A percentile compares a stretch with the other conserved stretches of the same genome.
Evolutionary conservation across 371 early-diverging fungal species (phyloP).

Genomic region (Apophysomyces variabilis): DNA sequence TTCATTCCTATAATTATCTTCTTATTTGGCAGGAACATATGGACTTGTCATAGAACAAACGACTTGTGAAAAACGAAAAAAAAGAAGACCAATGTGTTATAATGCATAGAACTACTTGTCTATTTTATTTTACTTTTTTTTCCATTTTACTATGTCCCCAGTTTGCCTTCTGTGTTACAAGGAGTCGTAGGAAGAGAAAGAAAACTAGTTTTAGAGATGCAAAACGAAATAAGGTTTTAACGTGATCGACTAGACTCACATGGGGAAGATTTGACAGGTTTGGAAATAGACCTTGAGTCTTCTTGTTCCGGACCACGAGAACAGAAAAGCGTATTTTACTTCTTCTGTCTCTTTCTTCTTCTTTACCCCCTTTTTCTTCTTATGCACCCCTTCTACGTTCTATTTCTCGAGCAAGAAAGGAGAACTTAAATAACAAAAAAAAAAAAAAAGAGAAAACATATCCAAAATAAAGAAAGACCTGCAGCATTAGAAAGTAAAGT

Average conservation of each 20-base stretch:
- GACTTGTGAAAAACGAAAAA: neutral
- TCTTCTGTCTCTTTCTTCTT: neutral
- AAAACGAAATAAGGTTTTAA: neutral
- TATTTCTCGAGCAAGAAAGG: neutral
- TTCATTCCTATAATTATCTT: neutral
- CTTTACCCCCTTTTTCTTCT: neutral
- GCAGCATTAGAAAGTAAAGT: neutral
- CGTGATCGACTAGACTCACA: neutral
- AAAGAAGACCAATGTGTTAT: neutral
- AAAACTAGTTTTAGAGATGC: neutral
- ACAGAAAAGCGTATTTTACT: neutral
- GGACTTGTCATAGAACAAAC: neutral
- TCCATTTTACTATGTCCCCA: neutral
- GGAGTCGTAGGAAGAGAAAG: neutral
- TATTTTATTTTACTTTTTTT: neutral
- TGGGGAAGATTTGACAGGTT: neutral
- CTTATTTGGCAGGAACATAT: neutral
- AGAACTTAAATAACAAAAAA: neutral
- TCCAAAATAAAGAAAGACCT: neutral
- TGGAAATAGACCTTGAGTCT: neutral
- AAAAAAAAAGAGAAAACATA: neutral
- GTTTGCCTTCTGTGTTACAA: neutral
- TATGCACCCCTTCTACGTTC: constrained; percentile 3
- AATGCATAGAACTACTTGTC: neutral
- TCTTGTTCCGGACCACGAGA: neutral